Evolutionary conservation across 768 basidiomycete genomes (phyloP), one percentile per base, ranked within the genome.

Genomic region (Guyanaporus albipodus): DNA sequence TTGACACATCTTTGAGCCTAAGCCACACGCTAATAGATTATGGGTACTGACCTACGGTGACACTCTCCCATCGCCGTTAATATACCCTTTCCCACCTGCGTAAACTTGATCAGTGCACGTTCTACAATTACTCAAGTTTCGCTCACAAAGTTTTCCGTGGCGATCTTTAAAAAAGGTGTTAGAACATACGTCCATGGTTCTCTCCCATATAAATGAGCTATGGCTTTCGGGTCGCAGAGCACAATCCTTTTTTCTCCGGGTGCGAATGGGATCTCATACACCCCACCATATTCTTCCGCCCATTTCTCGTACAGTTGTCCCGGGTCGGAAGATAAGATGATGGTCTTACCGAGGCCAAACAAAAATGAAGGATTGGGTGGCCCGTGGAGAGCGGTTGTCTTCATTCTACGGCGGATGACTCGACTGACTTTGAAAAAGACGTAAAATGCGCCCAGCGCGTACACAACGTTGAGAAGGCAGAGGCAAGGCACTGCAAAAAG

Each of bases 161-260:
- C 47, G 3, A 42, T 52, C 58, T 39, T 41, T 28, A 10, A 53
- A n/a, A 52, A 50, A 42, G 52, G 65, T 17, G 56, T 61, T 8
- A 50, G 46, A 11, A 57, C 27, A 18, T 69, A 70, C 0, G 63
- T 60, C 62, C 54, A 76, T 0, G 78, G 75, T 41, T 82, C 80
- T 44, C 62, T 69, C 0, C 73, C 64, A 46, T 71, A 77, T 33
- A 78, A 70, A 50, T 82, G 77, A 0, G 72, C 67, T 17, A 76
- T 61, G 0, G 80, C 79, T 55, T 72, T 78, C 0, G 74, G 73
- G 43, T 78, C 78, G 39, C 68, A 66, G 6, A 78, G 58, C 4
- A 74, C 54, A 19, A 78, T 54, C 5, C 52, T 54, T 8, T 42
- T 59, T 0, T 65, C 54, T 0, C 73, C 73, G 6, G 78, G 48